Evolutionary conservation across 1,284 basidiomycete genomes (phyloP), one percentile per base, ranked within the genome.

Genomic region (Austroboletus niveus): DNA sequence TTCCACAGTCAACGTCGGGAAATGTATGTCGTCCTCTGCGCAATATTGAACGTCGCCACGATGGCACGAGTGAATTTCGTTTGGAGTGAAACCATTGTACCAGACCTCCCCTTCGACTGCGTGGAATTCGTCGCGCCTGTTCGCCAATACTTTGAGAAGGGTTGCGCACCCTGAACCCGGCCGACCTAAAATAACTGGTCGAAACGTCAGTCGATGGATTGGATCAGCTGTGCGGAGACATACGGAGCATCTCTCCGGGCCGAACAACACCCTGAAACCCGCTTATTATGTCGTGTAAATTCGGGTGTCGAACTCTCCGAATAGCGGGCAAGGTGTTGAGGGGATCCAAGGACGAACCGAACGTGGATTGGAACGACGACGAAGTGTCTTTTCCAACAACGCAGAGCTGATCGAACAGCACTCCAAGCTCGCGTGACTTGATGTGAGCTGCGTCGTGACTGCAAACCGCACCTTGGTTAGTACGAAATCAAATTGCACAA

Each of bases 111-210:
- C 87, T n/a, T 79, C 62, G 7, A 90, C 73, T 11, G 72, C 61
- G 56, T 84, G 74, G 57, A 78, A 92, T 55, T 84, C 84, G 1
- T 70, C 62, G 0, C 81, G 79, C 55, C 82, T 79, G 60, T 91
- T 90, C 7, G 89, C 80, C 39, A 92, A 73, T 0, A 77, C 76
- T 65, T 89, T 89, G 51, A 92, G 78, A 36, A 92, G 75, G 0
- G 88, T 88, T 20, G 76, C 81, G 64, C 89, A 92, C 2, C 90
- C 89, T 0, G 86, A 80, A 32, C 81, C 80, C 8, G 84, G 84
- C 22, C 80, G 72, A n/a, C 84, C 84, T 14, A 86, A 72, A 20
- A 85, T 83, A 43, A 84, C 78, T 80, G 47, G n/a, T 29, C 10
- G 27, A 4, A 9, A 7, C 30, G 14, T 62, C 11, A 58, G 47